Evolutionary conservation across 225 moss, liverwort and hornwort genomes (phyloP), one percentile per base, ranked within the genome.

Genomic region (Sphagnum tenellum): DNA sequence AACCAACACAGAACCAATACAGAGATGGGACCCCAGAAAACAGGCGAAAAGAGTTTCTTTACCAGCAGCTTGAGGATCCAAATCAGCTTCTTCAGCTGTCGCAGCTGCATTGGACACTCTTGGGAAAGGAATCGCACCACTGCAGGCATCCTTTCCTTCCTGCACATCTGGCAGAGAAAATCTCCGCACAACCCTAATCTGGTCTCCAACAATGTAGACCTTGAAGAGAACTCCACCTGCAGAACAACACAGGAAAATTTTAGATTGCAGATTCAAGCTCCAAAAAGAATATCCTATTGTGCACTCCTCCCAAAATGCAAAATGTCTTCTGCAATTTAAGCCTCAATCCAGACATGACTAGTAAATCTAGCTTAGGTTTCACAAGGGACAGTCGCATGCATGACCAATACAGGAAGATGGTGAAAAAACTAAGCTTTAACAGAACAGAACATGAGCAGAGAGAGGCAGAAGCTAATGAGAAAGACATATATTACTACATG

Each of bases 111-210:
- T 77, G 4, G 83, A 83, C 50, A 83, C 83, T 74, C 83, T 71
- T 57, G 83, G 83, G 50, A 83, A 80, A 46, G 83, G 74, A 64
- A 77, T 77, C 9, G 80, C 74, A 64, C 83, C 83, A 64, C 67
- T 72, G 9, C 68, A 11, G 5, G 62, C 69, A 66, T 69, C 60
- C 50, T 80, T 72, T 3, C 77, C 79, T 77, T 83, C 80, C 7
- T 66, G 69, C 62, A 83, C 70, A 68, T 83, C 83, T 12, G 83
- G 83, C 70, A 83, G 80, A 59, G 83, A 83, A 55, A 77, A 80
- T 72, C 83, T 80, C 49, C 83, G 74, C 8, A 83, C 83, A 53
- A 80, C 83, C 65, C 72, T 80, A 4, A 83, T 77, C 50, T 71
- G 59, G 70, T 83, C 77, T 9, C 79, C 83, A 4, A 83, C 77